phyloP scores from a whole-genome alignment of 1,284 basidiomycete genomes.

The Cryptococcus jaspeensis region DNA sequence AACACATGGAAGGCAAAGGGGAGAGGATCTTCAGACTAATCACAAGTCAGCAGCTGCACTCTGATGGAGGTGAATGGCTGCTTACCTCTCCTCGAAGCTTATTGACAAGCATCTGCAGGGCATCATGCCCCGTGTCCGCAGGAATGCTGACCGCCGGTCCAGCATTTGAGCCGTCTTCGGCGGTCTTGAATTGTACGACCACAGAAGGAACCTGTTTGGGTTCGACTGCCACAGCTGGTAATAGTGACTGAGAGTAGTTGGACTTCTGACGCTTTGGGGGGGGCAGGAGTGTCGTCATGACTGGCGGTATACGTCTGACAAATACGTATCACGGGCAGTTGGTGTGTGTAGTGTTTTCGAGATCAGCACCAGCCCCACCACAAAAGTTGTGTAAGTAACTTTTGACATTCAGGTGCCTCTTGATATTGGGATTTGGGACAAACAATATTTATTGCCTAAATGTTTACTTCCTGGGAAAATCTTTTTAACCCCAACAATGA shows the following conservation, averaged over 20 bases:
- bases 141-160: conserved; percentile 85
- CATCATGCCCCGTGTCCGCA: conserved; percentile 79
- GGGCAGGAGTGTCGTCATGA: conserved; percentile 76
- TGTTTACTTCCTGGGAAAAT: no score
- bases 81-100: conserved; percentile 70
- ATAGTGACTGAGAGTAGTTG: conserved; percentile 61
- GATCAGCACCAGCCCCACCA: no score
- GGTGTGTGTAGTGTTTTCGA: no score
- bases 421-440: no score
- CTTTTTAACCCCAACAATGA: no score
- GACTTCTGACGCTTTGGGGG: conserved; percentile 81
- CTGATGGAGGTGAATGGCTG: no score
- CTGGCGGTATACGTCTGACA: background rate
- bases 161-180: conserved; percentile 73
- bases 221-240: conserved; percentile 57
- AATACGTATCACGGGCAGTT: no score
- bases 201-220: conserved; percentile 61
- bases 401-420: no score
- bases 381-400: no score
- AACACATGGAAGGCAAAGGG: conserved; percentile 85
- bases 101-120: conserved; percentile 80
- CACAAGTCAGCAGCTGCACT: conserved; percentile 9
- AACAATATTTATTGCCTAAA: no score
- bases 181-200: conserved; percentile 86
- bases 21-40: conserved; percentile 76